Percentiles rank a stretch among this genome's conserved stretches.
These are phyloP conservation scores for Acacia crassicarpa DNA, from an alignment of 306 rosid species.

Conservation along the genomic window DNA sequence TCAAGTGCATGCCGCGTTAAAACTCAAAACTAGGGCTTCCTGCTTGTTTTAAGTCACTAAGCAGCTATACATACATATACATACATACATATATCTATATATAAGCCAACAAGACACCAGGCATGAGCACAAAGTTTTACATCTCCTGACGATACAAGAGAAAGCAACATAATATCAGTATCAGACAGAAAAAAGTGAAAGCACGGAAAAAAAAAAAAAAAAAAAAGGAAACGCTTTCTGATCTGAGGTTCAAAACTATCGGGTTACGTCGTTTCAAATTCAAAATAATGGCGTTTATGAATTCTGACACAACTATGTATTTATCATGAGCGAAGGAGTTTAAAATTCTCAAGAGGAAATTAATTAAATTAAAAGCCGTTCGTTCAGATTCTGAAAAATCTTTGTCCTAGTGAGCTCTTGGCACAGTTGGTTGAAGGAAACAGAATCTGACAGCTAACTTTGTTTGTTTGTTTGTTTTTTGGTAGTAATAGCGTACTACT, in stretches of 20 bases:
- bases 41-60: neutral
- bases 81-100: neutral
- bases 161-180: constrained; percentile 22
- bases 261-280: constrained; percentile 3
- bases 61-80: neutral
- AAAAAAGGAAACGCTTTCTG: constrained; percentile 7
- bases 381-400: constrained; percentile 22
- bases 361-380: neutral
- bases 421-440: constrained; percentile 26
- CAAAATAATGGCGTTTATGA: constrained; percentile 43
- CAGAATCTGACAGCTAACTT: constrained; percentile 37
- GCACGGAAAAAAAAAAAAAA: constrained; percentile 20
- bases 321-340: neutral
- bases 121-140: constrained; percentile 35
- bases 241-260: neutral
- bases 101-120: neutral
- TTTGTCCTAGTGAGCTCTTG: constrained; percentile 17
- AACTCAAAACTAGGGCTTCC: neutral
- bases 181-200: constrained; percentile 33
- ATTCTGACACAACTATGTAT: neutral
- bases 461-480: constrained; percentile 18
- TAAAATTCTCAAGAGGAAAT: constrained; percentile 1
- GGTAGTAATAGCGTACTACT: constrained; percentile 37
- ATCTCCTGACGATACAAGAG: constrained; percentile 25
- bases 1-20: neutral